Percentiles rank a stretch among this genome's conserved stretches.
Conservation (phyloP, 176 grass and related monocot genomes). For the Tillandsia fasciculata region DNA sequence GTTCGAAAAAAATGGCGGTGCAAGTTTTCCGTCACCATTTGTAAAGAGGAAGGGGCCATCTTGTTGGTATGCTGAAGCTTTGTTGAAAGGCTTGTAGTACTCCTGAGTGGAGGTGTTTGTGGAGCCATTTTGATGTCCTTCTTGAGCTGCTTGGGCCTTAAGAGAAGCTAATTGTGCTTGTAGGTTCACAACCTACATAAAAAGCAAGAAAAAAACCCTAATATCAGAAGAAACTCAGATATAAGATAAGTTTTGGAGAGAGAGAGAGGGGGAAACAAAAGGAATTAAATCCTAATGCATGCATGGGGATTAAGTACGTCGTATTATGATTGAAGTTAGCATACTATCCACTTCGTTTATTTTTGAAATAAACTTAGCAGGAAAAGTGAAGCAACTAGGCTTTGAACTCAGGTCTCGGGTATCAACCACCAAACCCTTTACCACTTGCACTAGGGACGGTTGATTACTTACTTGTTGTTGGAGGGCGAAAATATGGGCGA, state of each 20-base stretch:
- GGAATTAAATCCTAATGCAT: neutral
- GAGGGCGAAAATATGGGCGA: constrained; percentile 9
- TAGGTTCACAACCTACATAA: constrained; percentile 2
- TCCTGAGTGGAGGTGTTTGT: neutral
- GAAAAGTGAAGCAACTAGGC: too few species aligned
- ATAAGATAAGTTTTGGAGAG: too few species aligned
- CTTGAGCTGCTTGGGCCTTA: constrained; percentile 5
- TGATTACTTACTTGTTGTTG: constrained; percentile 12
- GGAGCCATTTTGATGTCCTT: neutral
- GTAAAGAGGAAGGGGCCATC: neutral
- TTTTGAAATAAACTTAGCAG: too few species aligned
- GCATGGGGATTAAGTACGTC: neutral
- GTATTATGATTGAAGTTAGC: too few species aligned
- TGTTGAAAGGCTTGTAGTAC: neutral
- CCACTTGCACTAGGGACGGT: too few species aligned
- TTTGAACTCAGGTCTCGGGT: too few species aligned
- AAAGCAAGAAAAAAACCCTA: neutral
- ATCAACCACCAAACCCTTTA: too few species aligned
- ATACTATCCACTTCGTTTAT: too few species aligned
- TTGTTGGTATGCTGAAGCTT: constrained; percentile 1
- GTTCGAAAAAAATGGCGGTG: neutral
- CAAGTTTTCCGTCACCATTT: neutral
- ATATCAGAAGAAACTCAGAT: neutral
- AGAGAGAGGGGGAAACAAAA: neutral
- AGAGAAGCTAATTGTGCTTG: constrained; percentile 14